A percentile compares a stretch with the other conserved stretches of the same genome.
phyloP scores from a whole-genome alignment of 495 filamentous ascomycete genomes.

The Clohesyomyces aquaticus region DNA sequence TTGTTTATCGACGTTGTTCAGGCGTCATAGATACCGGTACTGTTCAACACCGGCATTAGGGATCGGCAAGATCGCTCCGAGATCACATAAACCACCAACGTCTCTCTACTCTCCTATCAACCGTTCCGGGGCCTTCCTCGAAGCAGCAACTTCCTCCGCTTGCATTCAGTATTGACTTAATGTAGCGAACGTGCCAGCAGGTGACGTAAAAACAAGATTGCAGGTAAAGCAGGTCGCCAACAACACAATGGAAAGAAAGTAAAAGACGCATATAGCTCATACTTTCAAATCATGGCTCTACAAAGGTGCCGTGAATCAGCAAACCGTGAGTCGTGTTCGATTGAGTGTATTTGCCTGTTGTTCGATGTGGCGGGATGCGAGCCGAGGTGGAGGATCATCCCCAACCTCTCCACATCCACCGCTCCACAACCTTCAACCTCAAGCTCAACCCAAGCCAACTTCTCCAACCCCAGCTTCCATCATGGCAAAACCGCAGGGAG shows the following conservation, averaged over 20 bases:
- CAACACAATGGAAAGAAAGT: no score
- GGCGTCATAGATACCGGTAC: not conserved
- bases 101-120: not conserved
- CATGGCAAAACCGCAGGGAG: slow-evolving; percentile 26
- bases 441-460: not conserved
- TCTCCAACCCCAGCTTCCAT: slow-evolving; percentile 3
- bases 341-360: no score
- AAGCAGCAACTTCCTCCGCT: no score
- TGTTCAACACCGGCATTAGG: not conserved
- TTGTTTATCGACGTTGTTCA: not conserved
- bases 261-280: no score
- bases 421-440: not conserved
- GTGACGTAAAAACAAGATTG: no score
- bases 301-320: no score
- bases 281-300: no score
- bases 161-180: no score
- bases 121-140: not conserved
- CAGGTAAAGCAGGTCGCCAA: no score
- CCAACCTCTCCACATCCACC: slow-evolving; percentile 1
- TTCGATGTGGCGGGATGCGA: not conserved
- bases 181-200: no score
- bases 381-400: not conserved
- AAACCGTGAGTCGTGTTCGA: no score
- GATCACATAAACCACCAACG: not conserved
- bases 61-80: not conserved